These are phyloP conservation scores for Fraxinus paxiana DNA, from an alignment of 305 asterid species.

Conservation along the genomic window DNA sequence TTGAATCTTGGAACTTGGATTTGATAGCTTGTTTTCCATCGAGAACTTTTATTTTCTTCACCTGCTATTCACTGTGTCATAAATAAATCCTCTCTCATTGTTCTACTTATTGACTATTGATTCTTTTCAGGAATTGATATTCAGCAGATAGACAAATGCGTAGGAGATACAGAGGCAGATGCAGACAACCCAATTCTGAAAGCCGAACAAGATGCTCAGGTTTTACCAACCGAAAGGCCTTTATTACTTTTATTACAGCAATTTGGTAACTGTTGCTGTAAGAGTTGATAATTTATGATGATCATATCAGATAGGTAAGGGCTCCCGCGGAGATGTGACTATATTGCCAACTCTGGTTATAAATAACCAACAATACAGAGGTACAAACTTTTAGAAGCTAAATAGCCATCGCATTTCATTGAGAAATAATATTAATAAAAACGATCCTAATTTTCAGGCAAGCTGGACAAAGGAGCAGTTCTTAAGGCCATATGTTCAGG, in stretches of 20 bases:
- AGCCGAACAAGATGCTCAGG: constrained; percentile 94
- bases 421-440: neutral
- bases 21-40: neutral
- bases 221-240: constrained; percentile 15
- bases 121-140: constrained; percentile 59
- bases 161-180: constrained; percentile 83
- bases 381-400: constrained; percentile 28
- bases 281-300: constrained; percentile 22
- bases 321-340: constrained; percentile 86
- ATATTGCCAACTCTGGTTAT: constrained; percentile 87
- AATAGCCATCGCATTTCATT: neutral
- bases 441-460: constrained; percentile 45
- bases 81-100: neutral
- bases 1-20: neutral
- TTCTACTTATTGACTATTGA: neutral
- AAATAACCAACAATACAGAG: constrained; percentile 88
- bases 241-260: neutral
- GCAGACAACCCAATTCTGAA: constrained; percentile 75
- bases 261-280: neutral
- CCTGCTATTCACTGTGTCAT: neutral
- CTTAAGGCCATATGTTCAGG: constrained; percentile 95
- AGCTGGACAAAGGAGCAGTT: constrained; percentile 90
- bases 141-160: constrained; percentile 69
- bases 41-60: neutral
- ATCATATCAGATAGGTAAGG: constrained; percentile 74